A percentile compares a stretch with the other conserved stretches of the same genome.
Conservation (phyloP, 345 rosid genomes). For the Lumnitzera littorea region DNA sequence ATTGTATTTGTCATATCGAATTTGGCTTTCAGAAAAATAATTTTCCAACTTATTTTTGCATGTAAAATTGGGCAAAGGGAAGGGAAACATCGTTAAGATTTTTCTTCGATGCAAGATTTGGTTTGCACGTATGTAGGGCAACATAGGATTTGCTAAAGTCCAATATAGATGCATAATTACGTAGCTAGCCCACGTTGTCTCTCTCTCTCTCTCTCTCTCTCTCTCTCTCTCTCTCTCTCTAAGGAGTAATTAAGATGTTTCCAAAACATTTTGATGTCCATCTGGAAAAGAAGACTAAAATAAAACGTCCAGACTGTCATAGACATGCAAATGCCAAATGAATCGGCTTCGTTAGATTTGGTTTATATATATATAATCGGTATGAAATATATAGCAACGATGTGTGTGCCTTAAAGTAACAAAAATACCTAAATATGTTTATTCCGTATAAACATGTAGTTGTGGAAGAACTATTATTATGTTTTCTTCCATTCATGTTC, state of each 20-base stretch:
- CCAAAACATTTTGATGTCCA: not conserved
- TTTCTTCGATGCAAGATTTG: slow-evolving; percentile 27
- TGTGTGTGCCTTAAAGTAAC: no score
- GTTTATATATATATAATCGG: no score
- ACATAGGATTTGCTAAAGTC: slow-evolving; percentile 18
- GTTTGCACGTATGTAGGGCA: slow-evolving; percentile 23
- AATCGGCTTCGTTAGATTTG: not conserved
- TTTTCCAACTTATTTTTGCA: not conserved
- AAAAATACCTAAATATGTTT: no score
- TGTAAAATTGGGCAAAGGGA: no score
- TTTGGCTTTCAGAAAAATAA: not conserved
- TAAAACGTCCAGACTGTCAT: slow-evolving; percentile 3
- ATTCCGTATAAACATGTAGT: no score
- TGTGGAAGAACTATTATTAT: no score
- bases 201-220: not conserved
- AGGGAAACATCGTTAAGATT: slow-evolving; percentile 26
- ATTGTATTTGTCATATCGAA: slow-evolving; percentile 2
- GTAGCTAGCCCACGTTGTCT: slow-evolving; percentile 14
- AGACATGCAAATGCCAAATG: not conserved
- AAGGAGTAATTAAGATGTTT: slow-evolving; percentile 8
- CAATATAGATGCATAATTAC: slow-evolving; percentile 13
- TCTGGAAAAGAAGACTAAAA: not conserved
- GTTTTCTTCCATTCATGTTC: no score
- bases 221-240: not conserved
- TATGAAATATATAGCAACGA: no score